Base-by-base conservation (phyloP, 108 stramenopile species). In the Cyclostephanos invisitatus region DNA sequence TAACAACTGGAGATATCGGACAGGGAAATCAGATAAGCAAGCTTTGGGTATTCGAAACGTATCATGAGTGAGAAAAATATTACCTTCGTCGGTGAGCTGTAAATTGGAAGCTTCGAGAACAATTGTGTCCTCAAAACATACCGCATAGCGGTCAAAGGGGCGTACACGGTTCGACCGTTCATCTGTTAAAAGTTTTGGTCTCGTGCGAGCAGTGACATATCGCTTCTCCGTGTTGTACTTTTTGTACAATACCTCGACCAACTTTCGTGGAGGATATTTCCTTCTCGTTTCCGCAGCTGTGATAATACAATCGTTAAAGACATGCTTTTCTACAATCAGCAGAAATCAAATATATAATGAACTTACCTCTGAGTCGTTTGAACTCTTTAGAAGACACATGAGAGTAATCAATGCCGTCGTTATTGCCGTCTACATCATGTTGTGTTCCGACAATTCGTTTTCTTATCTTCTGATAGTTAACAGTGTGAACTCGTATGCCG, bases 81-180 rank as follows among this genome's bases (percentile, higher is more conserved):
- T 66, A 69, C 72, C 69, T 70, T 75, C 56, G 57, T 80, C 79
- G 21, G n/a, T 35, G 27, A 80, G 69, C 60, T 80, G 74, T 55
- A 80, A 71, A 48, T 75, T 70, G 17, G 62, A 18, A 29, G 74
- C 49, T 0, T 75, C 57, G 8, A 80, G 27, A 60, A 76, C 58
- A 21, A 80, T 32, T 9, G 69, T 71, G 48, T 80, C 69, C 36
- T 80, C 79, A 32, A 71, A 80, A 17, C 49, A 53, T 18, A 68
- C 57, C 9, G 73, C 67, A 51, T 76, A 80, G 15, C 64, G 68
- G 21, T 61, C 60, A 20, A 44, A 18, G 40, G 79, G 71, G 22
- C 58, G 21, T 3, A 32, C 69, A 12, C 40, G 55, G 38, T 50
- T 56, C n/a, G 67, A 55, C 20, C 51, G 48, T 15, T 68, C 56